phyloP scores from a whole-genome alignment of 176 grass and related monocot species.

The maize (Zea mays) region DNA sequence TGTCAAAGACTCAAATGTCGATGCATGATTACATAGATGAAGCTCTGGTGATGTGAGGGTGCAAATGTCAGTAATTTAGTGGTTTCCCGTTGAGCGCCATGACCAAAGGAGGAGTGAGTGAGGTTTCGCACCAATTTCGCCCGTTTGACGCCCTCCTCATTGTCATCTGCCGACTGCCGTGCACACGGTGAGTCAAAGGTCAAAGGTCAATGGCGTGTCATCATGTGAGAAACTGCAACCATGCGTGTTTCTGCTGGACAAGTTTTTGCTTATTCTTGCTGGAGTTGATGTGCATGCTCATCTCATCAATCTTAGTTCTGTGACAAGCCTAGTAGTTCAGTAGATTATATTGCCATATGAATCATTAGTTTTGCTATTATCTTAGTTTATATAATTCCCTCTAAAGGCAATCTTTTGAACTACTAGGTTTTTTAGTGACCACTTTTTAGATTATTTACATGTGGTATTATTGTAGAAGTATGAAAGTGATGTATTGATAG shows the following conservation, averaged over 20 bases:
- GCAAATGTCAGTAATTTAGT: conserved; percentile 20
- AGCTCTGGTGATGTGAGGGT: background rate
- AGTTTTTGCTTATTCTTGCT: background rate
- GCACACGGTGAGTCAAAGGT: conserved; percentile 29
- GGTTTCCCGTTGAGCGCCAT: conserved; percentile 3
- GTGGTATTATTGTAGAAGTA: no score
- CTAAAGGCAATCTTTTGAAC: background rate
- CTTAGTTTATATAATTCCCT: background rate
- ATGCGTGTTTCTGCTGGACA: background rate
- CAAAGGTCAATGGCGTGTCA: conserved; percentile 37
- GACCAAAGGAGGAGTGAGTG: conserved; percentile 2
- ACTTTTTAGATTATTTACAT: background rate
- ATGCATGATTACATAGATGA: background rate
- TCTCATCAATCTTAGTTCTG: background rate
- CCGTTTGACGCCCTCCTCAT: conserved; percentile 21
- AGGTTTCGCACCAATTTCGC: conserved; percentile 24
- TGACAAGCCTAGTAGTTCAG: no score
- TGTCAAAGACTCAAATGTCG: background rate
- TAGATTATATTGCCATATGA: background rate
- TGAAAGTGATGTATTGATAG: no score
- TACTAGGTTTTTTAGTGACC: background rate
- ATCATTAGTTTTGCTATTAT: background rate
- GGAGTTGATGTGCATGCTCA: background rate
- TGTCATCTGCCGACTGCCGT: conserved; percentile 27
- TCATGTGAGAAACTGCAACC: background rate